Percentiles rank a stretch among this genome's conserved stretches.
phyloP scores from a whole-genome alignment of 2,329 filamentous ascomycete genomes.

The Fusarium palustre region DNA sequence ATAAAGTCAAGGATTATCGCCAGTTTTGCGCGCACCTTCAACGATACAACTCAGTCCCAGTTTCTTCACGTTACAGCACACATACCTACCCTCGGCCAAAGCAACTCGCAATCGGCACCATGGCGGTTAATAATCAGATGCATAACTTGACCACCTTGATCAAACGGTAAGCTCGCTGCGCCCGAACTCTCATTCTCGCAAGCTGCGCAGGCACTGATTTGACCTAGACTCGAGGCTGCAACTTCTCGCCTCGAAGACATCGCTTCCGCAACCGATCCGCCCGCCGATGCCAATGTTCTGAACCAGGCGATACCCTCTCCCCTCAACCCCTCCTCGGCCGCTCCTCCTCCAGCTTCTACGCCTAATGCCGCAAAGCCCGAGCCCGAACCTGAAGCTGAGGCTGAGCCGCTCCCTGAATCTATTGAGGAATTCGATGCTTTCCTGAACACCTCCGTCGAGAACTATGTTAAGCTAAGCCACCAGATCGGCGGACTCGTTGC shows the following conservation, averaged over 20 bases:
- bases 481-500: slow-evolving; percentile 81
- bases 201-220: slow-evolving; percentile 58
- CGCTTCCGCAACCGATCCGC: slow-evolving; percentile 77
- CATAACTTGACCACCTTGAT: slow-evolving; percentile 97
- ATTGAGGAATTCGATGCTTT: slow-evolving; percentile 90
- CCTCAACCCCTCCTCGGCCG: slow-evolving; percentile 47
- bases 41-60: background rate
- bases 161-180: slow-evolving; percentile 77
- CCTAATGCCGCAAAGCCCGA: slow-evolving; percentile 49
- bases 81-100: background rate
- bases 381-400: slow-evolving; percentile 60
- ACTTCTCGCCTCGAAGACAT: slow-evolving; percentile 97
- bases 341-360: slow-evolving; percentile 55
- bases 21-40: background rate
- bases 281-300: slow-evolving; percentile 62
- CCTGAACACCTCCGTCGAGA: slow-evolving; percentile 77
- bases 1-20: slow-evolving; percentile 2
- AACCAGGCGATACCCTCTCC: slow-evolving; percentile 54
- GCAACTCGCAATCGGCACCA: slow-evolving; percentile 52
- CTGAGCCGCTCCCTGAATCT: slow-evolving; percentile 75
- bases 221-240: slow-evolving; percentile 88
- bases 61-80: background rate
- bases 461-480: slow-evolving; percentile 82
- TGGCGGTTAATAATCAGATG: slow-evolving; percentile 86
- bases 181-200: background rate